Conservation (phyloP, 2,329 filamentous ascomycete species). For the Sphaerulina vaccinii region DNA sequence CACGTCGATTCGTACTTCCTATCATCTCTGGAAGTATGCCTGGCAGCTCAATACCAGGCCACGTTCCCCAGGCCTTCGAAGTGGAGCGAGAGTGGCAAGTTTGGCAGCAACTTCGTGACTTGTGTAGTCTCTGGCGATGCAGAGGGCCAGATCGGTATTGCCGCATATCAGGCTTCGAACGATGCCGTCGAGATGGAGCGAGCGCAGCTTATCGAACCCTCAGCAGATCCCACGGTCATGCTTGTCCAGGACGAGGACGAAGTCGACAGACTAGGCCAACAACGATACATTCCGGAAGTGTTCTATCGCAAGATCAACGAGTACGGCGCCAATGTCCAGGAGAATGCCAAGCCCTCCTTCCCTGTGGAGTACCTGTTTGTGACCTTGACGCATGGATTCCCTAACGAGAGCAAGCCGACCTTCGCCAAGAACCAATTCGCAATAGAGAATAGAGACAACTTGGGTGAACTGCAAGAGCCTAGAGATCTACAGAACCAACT, state of each 20-base stretch:
- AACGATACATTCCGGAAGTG: constrained; percentile 92
- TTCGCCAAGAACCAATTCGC: constrained; percentile 79
- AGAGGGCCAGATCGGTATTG: constrained; percentile 80
- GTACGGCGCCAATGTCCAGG: constrained; percentile 92
- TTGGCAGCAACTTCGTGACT: constrained; percentile 95
- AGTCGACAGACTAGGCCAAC: constrained; percentile 65
- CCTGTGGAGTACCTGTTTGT: constrained; percentile 95
- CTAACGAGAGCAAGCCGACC: constrained; percentile 60
- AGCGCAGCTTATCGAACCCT: constrained; percentile 92
- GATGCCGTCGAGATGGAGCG: constrained; percentile 95
- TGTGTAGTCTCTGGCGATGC: constrained; percentile 95
- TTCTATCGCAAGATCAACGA: constrained; percentile 96
- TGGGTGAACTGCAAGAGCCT: constrained; percentile 83
- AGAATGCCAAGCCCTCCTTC: constrained; percentile 94
- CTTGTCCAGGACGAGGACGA: constrained; percentile 91
- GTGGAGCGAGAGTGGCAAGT: constrained; percentile 92
- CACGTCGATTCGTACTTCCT: constrained; percentile 95
- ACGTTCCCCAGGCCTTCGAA: constrained; percentile 87
- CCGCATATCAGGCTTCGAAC: constrained; percentile 92
- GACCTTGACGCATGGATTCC: constrained; percentile 94
- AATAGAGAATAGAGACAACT: constrained; percentile 83
- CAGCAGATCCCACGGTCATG: constrained; percentile 89
- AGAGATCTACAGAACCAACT: constrained; percentile 66
- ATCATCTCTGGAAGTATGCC: constrained; percentile 86
- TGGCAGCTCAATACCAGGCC: constrained; percentile 83